Evolutionary conservation across 2,329 filamentous ascomycete species (phyloP), one percentile per base, ranked within the genome.

Genomic region (Dactylellina parvicollis): DNA sequence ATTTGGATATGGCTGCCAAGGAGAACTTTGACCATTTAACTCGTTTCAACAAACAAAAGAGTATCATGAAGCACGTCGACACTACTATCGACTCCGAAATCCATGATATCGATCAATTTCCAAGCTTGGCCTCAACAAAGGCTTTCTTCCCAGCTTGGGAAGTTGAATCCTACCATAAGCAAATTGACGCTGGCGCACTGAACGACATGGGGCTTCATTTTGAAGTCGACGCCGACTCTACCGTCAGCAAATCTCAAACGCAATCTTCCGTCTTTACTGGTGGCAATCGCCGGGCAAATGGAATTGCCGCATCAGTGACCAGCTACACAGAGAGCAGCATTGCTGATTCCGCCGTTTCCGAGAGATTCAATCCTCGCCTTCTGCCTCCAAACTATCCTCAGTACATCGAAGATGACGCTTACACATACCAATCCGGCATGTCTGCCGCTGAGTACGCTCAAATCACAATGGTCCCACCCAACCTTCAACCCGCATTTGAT

Each of bases 1-100:
- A 73, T 55, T 73, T 73, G 69, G 69, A 73, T 26, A 50, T 60
- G 42, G 69, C 60, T 12, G 54, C 60, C 12, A 66, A 73, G 54
- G 60, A 73, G 32, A 66, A 73, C 47, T 73, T 73, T 38, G 60
- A 65, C 60, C 60, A 73, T 73, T 54, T 73, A 26, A 65, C 60
- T 10, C 60, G 69, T 40, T 73, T 73, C 69, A 73, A 73, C 69
- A 73, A 73, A 66, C 69, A 73, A 56, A 73, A 73, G 69, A 56
- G 40, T 18, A 73, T 73, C 42, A 73, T 73, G 60, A 47, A 61
- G 26, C 60, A 73, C 47, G 60, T 66, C 54, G 69, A 73, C 42
- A 73, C 50, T 18, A 66, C 60, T 22, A 55, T 66, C 24, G 28
- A 60, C n/a, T 49, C 47, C 12, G 42, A 66, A 28, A 42, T 42